Evolutionary conservation across 73 alveolate genomes (phyloP).

Genomic region (Paramecium pentaurelia): DNA sequence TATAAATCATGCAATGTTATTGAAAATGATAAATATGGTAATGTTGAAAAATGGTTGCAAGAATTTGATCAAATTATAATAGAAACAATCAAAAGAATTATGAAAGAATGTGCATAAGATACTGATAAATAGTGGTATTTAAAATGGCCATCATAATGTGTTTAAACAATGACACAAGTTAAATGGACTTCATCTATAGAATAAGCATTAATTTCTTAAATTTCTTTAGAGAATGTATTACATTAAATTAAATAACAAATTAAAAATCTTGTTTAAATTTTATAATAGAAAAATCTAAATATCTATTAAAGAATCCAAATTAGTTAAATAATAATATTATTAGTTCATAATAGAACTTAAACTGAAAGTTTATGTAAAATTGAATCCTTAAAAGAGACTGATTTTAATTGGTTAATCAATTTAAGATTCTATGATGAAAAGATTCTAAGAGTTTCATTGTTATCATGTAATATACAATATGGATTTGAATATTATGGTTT

Average conservation of each 20-base stretch:
- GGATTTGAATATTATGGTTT: slow-evolving; percentile 97
- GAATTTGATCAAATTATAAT: slow-evolving; percentile 88
- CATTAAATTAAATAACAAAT: not conserved
- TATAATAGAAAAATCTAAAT: not conserved
- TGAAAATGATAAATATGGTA: slow-evolving; percentile 85
- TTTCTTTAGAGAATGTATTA: slow-evolving; percentile 47
- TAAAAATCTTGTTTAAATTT: slow-evolving; percentile 41
- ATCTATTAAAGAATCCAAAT: not conserved
- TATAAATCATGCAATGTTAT: slow-evolving; percentile 82
- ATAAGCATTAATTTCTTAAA: slow-evolving; percentile 71
- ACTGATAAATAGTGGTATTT: slow-evolving; percentile 72
- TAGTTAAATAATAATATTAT: slow-evolving; percentile 58
- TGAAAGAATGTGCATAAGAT: slow-evolving; percentile 56
- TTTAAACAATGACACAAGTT: slow-evolving; percentile 86
- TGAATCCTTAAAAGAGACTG: slow-evolving; percentile 62
- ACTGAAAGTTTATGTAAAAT: not conserved
- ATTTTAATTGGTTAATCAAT: slow-evolving; percentile 98
- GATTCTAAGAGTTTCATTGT: slow-evolving; percentile 74
- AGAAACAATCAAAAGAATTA: slow-evolving; percentile 75
- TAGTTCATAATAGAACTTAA: slow-evolving; percentile 70
- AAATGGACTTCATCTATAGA: slow-evolving; percentile 87
- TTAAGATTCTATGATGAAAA: slow-evolving; percentile 95
- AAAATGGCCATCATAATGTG: slow-evolving; percentile 95
- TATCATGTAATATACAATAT: slow-evolving; percentile 82
- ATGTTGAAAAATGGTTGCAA: slow-evolving; percentile 95